Evolutionary conservation across 345 rosid species (phyloP).

Genomic region (Hibiscus mutabilis): DNA sequence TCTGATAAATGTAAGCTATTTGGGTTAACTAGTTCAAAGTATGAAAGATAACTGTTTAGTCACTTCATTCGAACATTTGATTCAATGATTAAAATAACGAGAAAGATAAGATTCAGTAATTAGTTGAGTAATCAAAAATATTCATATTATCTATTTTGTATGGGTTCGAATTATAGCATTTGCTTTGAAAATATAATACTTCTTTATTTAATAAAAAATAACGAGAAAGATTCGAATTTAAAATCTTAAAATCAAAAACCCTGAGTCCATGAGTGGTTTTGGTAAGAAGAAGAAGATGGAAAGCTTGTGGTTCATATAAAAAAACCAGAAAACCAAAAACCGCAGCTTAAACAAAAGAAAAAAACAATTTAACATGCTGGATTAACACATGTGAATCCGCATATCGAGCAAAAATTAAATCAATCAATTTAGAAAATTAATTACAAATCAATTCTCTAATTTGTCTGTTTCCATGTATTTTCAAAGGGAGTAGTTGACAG

Average conservation of each 20-base stretch:
- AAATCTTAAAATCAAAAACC: too few relatives aligned
- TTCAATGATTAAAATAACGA: too few relatives aligned
- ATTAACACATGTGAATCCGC: slow-evolving; percentile 45
- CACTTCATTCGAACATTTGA: not conserved
- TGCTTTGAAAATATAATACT: too few relatives aligned
- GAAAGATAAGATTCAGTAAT: too few relatives aligned
- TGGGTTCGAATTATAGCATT: too few relatives aligned
- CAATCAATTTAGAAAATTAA: slow-evolving; percentile 11
- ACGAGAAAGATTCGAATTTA: too few relatives aligned
- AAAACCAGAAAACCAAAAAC: slow-evolving; percentile 26
- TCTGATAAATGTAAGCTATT: slow-evolving; percentile 24
- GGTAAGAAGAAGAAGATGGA: not conserved
- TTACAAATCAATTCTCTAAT: slow-evolving; percentile 16
- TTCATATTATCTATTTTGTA: too few relatives aligned
- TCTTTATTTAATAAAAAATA: too few relatives aligned
- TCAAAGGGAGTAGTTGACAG: slow-evolving; percentile 60
- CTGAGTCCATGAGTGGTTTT: too few relatives aligned
- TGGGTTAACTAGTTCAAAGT: not conserved
- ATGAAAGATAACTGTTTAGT: not conserved
- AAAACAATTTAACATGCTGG: not conserved
- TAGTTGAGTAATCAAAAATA: too few relatives aligned
- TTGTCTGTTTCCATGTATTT: slow-evolving; percentile 40
- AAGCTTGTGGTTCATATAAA: not conserved
- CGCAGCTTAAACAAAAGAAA: not conserved
- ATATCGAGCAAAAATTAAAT: slow-evolving; percentile 31